Base-by-base conservation (phyloP, 805 yeast genomes). In the Yarrowia porcina region DNA sequence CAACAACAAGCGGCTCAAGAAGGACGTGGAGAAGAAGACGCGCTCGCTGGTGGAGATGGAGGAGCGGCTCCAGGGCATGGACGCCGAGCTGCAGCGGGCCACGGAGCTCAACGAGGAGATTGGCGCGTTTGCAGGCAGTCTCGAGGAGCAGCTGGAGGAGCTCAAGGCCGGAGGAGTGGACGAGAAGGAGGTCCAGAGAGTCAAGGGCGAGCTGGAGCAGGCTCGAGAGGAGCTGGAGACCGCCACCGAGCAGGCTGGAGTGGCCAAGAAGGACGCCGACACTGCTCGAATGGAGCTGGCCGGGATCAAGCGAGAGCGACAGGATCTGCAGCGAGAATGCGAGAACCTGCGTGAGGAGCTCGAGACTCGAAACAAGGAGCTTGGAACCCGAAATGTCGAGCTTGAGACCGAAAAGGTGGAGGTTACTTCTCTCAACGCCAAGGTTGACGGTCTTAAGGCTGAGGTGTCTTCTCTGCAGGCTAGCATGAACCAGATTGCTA, bases 91-190 rank as follows among this genome's bases (percentile, higher is more conserved):
- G 44, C 59, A 52, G 44, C 59, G 59, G 12, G 44, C 59, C 44
- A 52, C 33, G 18, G 59, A 52, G 32, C 25, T 36, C 39, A 52
- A 52, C 33, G 59, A 52, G 59, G 59, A 52, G 33, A 36, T 52
- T n/a, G 59, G 32, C 7, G 11, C 33, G 17, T 25, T 52, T 18
- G 59, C 44, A 0, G 44, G 33, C 33, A 36, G 33, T 7, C 33
- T 52, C 9, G 59, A 52, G 44, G 59, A 36, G 33, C 39, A 52
- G 33, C n/a, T 52, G 3, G 44, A 52, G 25, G 38, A 25, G 25
- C 44, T 35, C 30, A 52, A 27, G 33, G 21, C 44, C 9, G 59
- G 32, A 1, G 59, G 33, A 2, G 59, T 35, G 18, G 59, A 52
- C 13, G 59, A 20, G 13, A 11, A 52, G 39, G 56, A 49, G 30